phyloP scores from a whole-genome alignment of 495 filamentous ascomycete species.

The Daldinia loculata region DNA sequence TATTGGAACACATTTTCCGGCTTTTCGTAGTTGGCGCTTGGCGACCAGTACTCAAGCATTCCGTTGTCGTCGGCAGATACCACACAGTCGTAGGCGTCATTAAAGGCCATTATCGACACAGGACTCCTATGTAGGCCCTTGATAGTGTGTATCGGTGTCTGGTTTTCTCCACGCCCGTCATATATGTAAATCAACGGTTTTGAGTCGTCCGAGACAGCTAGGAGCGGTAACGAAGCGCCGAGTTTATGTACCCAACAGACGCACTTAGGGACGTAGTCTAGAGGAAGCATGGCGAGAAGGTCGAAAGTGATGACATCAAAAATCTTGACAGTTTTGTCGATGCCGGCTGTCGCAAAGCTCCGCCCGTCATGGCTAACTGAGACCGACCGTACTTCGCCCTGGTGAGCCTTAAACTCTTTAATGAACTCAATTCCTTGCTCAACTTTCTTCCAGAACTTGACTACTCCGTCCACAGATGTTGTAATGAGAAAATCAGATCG shows the following conservation, averaged over 20 bases:
- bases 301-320: constrained; percentile 98
- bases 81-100: constrained; percentile 87
- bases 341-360: constrained; percentile 90
- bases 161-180: constrained; percentile 86
- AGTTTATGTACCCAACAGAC: constrained; percentile 94
- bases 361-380: constrained; percentile 88
- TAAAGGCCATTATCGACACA: constrained; percentile 86
- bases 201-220: constrained; percentile 87
- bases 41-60: constrained; percentile 97
- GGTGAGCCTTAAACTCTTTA: constrained; percentile 94
- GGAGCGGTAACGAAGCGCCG: constrained; percentile 83
- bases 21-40: constrained; percentile 82
- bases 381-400: constrained; percentile 82
- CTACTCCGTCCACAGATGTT: constrained; percentile 87
- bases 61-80: constrained; percentile 88
- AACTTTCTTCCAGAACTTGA: constrained; percentile 99
- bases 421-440: constrained; percentile 92
- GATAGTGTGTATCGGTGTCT: constrained; percentile 76
- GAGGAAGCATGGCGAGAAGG: constrained; percentile 78
- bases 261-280: constrained; percentile 77
- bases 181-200: constrained; percentile 79
- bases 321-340: constrained; percentile 89
- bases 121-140: constrained; percentile 77
- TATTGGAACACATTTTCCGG: constrained; percentile 89
- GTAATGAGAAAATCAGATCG: constrained; percentile 97